Evolutionary conservation across 2,329 filamentous ascomycete species (phyloP).

Genomic region (Penicillium sp.): DNA sequence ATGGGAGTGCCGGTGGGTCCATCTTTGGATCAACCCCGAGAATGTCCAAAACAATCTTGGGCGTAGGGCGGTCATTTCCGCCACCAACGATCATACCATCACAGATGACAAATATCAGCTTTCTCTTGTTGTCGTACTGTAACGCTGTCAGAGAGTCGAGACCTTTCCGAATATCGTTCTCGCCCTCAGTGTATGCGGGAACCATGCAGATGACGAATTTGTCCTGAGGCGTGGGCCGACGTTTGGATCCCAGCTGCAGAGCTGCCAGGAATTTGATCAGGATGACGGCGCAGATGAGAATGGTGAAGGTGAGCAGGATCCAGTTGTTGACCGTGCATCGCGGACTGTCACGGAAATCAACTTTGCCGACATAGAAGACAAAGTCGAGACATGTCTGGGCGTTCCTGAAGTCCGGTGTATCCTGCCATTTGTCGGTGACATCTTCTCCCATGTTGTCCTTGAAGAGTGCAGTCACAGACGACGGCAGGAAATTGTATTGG

Average conservation of each 20-base stretch:
- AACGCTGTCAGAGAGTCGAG: slow-evolving; percentile 91
- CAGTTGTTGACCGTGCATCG: slow-evolving; percentile 88
- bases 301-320: slow-evolving; percentile 80
- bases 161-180: slow-evolving; percentile 89
- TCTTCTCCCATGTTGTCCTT: slow-evolving; percentile 75
- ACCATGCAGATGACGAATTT: slow-evolving; percentile 99
- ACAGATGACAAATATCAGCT: slow-evolving; percentile 86
- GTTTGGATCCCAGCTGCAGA: slow-evolving; percentile 88
- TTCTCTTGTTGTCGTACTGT: slow-evolving; percentile 97
- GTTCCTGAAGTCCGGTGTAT: slow-evolving; percentile 54
- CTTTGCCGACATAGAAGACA: slow-evolving; percentile 75
- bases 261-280: slow-evolving; percentile 86
- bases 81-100: slow-evolving; percentile 99
- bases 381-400: slow-evolving; percentile 79
- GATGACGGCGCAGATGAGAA: slow-evolving; percentile 77
- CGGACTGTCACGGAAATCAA: slow-evolving; percentile 75
- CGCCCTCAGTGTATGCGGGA: slow-evolving; percentile 95
- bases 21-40: slow-evolving; percentile 95
- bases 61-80: slow-evolving; percentile 93
- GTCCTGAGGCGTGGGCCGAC: slow-evolving; percentile 84
- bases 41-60: slow-evolving; percentile 93
- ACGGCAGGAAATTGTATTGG: slow-evolving; percentile 70
- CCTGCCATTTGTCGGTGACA: slow-evolving; percentile 65
- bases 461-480: slow-evolving; percentile 64
- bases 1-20: slow-evolving; percentile 88